A percentile compares a stretch with the other conserved stretches of the same genome.
These are phyloP conservation scores for Trichoderma guizhouense DNA, from an alignment of 2,329 filamentous ascomycete genomes.

Conservation along the genomic window DNA sequence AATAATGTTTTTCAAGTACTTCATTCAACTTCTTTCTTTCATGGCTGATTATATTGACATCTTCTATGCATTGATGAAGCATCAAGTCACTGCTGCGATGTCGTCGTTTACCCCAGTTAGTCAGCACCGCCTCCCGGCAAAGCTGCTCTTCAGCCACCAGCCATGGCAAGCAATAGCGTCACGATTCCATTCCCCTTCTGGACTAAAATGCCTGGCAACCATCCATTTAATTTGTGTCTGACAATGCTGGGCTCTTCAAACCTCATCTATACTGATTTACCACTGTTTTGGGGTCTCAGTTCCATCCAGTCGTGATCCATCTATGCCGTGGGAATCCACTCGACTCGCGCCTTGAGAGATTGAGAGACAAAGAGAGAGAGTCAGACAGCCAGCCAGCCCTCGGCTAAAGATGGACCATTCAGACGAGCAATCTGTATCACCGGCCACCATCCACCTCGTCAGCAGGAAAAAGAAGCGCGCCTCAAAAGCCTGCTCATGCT, in stretches of 20 bases:
- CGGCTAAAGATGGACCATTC: not conserved
- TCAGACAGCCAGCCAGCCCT: too few relatives aligned
- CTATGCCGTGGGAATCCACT: not conserved
- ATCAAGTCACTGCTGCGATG: not conserved
- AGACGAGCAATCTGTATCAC: not conserved
- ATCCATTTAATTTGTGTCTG: not conserved
- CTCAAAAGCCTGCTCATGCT: slow-evolving; percentile 25
- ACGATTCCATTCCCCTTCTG: not conserved
- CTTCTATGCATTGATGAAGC: not conserved
- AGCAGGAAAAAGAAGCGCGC: slow-evolving; percentile 24
- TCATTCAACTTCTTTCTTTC: not conserved
- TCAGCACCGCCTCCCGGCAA: not conserved
- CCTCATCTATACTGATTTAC: too few relatives aligned
- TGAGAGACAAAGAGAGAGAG: not conserved
- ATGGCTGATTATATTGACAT: not conserved
- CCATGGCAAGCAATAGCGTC: not conserved
- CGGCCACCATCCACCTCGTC: not conserved
- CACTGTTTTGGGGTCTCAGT: not conserved
- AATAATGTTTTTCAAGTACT: not conserved
- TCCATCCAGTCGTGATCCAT: not conserved
- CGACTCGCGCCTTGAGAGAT: not conserved
- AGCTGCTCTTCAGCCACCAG: not conserved
- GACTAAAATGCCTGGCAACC: not conserved
- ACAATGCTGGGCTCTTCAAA: not conserved
- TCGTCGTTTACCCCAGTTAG: not conserved